Percentiles rank a stretch among this genome's conserved stretches.
phyloP scores from a whole-genome alignment of 305 asterid species.

The Solanum hybrid region DNA sequence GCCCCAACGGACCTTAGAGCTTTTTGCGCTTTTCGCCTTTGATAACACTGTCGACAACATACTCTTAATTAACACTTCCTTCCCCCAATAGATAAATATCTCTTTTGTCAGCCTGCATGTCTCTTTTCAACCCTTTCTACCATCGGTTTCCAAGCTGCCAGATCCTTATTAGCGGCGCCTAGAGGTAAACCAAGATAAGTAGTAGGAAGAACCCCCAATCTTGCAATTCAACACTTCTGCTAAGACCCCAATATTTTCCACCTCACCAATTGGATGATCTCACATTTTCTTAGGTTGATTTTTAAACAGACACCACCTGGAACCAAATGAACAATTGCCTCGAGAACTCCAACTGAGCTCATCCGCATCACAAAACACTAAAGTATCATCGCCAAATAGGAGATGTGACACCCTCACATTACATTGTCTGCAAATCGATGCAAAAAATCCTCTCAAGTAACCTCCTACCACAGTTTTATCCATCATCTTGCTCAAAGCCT shows the following conservation, averaged over 20 bases:
- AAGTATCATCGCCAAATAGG: not conserved
- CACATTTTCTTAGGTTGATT: not conserved
- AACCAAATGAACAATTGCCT: not conserved
- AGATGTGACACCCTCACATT: not conserved
- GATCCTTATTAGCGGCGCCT: not conserved
- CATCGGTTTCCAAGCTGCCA: not conserved
- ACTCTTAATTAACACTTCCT: not conserved
- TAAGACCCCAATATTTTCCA: not conserved
- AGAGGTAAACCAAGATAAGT: not conserved
- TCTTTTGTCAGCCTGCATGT: not conserved
- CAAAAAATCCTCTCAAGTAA: not conserved
- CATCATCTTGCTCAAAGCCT: not conserved
- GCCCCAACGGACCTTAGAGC: no score
- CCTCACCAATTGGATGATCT: not conserved
- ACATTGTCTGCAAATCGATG: not conserved
- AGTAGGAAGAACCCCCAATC: not conserved
- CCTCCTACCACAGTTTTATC: not conserved
- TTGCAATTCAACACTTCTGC: not conserved
- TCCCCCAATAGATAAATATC: not conserved
- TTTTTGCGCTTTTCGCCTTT: no score
- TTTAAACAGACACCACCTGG: not conserved
- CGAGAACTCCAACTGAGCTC: not conserved
- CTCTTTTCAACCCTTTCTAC: not conserved
- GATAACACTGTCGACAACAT: not conserved
- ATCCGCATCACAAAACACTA: not conserved